A percentile compares a stretch with the other conserved stretches of the same genome.
Conservation (phyloP, 257 asterid genomes). For the Ligustrum vulgare region DNA sequence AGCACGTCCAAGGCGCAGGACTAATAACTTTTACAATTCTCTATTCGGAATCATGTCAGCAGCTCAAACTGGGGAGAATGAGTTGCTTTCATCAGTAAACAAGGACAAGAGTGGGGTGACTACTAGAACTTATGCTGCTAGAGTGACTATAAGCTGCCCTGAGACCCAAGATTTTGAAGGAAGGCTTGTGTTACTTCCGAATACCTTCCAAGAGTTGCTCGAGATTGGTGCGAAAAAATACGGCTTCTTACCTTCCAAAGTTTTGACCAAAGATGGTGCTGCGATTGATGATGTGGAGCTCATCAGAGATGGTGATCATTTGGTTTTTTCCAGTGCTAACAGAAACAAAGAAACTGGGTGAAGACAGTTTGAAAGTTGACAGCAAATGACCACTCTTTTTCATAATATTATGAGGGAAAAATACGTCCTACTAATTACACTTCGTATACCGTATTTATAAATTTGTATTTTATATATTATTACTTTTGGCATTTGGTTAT, state of each 20-base stretch:
- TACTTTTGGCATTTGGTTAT: no score
- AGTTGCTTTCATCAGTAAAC: slow-evolving; percentile 27
- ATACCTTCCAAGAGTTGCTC: slow-evolving; percentile 52
- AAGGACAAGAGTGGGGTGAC: slow-evolving; percentile 11
- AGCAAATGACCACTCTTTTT: not conserved
- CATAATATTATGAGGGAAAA: no score
- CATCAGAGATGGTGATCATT: slow-evolving; percentile 73
- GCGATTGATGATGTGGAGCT: slow-evolving; percentile 58
- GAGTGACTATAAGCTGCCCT: slow-evolving; percentile 70
- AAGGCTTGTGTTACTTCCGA: slow-evolving; percentile 62
- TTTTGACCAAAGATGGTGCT: slow-evolving; percentile 61
- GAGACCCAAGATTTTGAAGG: slow-evolving; percentile 64
- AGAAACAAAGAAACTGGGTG: slow-evolving; percentile 8
- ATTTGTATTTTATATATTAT: no score
- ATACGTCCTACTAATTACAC: no score
- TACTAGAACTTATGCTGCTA: slow-evolving; percentile 31
- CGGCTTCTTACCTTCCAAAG: slow-evolving; percentile 43
- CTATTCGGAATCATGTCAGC: slow-evolving; percentile 82
- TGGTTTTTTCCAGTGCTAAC: slow-evolving; percentile 46
- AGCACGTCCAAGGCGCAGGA: slow-evolving; percentile 56
- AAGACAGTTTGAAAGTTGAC: not conserved
- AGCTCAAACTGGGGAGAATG: slow-evolving; percentile 46
- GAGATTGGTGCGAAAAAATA: slow-evolving; percentile 49
- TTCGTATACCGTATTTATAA: no score
- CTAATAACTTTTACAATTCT: slow-evolving; percentile 62